phyloP scores from a whole-genome alignment of 129 eudicot genomes.

The Flaveria trinervia region DNA sequence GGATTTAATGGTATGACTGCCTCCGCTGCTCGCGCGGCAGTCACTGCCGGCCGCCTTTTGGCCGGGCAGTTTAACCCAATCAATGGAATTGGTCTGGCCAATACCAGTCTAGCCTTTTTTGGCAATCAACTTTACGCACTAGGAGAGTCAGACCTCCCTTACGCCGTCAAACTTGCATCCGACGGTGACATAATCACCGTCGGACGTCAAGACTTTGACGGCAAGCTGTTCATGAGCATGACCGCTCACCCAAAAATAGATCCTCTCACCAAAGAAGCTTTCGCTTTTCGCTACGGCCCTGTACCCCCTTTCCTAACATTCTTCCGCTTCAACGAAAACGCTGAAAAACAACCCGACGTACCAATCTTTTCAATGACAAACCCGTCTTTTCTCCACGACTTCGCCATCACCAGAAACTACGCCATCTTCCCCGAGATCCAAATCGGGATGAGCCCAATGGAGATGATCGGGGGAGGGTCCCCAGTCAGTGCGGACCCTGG shows the following conservation, averaged over 20 bases:
- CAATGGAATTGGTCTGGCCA: conserved; percentile 43
- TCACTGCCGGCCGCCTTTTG: conserved; percentile 20
- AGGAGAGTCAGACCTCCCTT: conserved; percentile 43
- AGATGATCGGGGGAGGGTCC: conserved; percentile 48
- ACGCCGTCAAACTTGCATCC: conserved; percentile 23
- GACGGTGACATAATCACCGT: conserved; percentile 35
- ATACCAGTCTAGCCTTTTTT: conserved; percentile 35
- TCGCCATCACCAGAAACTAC: conserved; percentile 50
- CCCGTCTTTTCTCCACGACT: conserved; percentile 51
- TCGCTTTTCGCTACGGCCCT: conserved; percentile 44
- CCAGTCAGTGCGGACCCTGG: conserved; percentile 39
- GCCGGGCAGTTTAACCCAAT: conserved; percentile 38
- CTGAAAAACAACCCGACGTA: conserved; percentile 41
- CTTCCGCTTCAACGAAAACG: conserved; percentile 37
- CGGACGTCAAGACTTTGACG: conserved; percentile 35
- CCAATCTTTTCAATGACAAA: conserved; percentile 46
- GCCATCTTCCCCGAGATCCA: conserved; percentile 49
- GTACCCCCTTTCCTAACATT: conserved; percentile 39
- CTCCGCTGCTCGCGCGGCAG: conserved; percentile 34
- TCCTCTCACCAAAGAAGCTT: conserved; percentile 36
- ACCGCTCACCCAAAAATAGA: conserved; percentile 48
- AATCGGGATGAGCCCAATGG: conserved; percentile 43
- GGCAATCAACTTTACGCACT: conserved; percentile 32
- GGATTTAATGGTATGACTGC: conserved; percentile 38
- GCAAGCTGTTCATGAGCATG: conserved; percentile 39